Conservation (phyloP, 352 stramenopile genomes). For the Globisporangium irregulare region DNA sequence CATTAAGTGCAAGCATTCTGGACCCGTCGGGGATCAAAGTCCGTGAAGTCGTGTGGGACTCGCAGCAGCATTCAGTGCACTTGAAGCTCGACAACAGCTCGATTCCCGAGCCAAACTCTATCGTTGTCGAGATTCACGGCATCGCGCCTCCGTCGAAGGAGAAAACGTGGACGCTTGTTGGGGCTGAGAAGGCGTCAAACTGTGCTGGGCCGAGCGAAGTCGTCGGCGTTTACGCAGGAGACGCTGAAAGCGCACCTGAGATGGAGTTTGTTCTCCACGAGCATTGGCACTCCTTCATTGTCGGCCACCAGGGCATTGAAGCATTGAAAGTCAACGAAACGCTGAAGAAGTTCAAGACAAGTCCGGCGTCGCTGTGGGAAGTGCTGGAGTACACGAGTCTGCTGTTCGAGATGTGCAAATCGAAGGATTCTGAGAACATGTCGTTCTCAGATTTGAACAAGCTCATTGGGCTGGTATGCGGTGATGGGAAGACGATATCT, state of each 20-base stretch:
- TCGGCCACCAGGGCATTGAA: constrained; percentile 43
- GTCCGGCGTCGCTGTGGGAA: constrained; percentile 40
- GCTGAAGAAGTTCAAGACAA: constrained; percentile 48
- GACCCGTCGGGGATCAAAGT: constrained; percentile 28
- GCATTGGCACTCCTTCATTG: constrained; percentile 56
- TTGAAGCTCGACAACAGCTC: constrained; percentile 32
- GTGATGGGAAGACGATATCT: constrained; percentile 27
- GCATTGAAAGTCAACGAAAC: constrained; percentile 38
- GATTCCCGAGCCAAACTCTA: constrained; percentile 24
- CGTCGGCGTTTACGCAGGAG: constrained; percentile 24
- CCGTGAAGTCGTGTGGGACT: constrained; percentile 45
- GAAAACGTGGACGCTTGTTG: constrained; percentile 7
- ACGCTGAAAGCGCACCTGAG: constrained; percentile 20
- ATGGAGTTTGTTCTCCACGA: constrained; percentile 49
- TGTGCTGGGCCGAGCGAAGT: constrained; percentile 49
- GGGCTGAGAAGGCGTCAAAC: not conserved
- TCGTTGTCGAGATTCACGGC: constrained; percentile 36
- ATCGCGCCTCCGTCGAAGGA: constrained; percentile 19
- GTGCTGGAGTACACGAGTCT: constrained; percentile 54
- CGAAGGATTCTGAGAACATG: constrained; percentile 22
- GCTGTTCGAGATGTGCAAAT: constrained; percentile 49
- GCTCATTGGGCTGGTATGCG: constrained; percentile 37
- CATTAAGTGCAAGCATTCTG: constrained; percentile 23
- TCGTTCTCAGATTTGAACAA: constrained; percentile 32
- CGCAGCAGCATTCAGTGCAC: constrained; percentile 36